Percentiles rank a stretch among this genome's conserved stretches.
These are phyloP conservation scores for Cryptococcus wingfieldii DNA, from an alignment of 1,284 basidiomycete genomes.

Conservation along the genomic window DNA sequence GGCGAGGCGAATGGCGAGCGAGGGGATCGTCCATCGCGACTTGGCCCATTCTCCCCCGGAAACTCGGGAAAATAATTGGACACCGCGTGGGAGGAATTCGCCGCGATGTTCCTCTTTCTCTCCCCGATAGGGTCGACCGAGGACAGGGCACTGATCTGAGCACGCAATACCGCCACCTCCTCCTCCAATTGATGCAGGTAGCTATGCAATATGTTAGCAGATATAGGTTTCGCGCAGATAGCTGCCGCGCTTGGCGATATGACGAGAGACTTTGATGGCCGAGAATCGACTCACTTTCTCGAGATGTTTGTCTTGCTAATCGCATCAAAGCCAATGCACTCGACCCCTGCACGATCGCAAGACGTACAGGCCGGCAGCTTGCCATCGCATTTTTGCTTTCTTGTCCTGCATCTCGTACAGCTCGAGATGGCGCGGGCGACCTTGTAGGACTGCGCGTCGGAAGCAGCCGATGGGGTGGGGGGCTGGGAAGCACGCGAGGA, in stretches of 20 bases:
- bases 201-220: conserved; percentile 18
- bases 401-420: conserved; percentile 47
- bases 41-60: conserved; percentile 20
- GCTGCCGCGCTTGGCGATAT: too few relatives aligned
- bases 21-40: conserved; percentile 12
- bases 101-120: conserved; percentile 24
- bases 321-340: conserved; percentile 51
- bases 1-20: conserved; percentile 18
- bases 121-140: conserved; percentile 15
- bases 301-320: conserved; percentile 51
- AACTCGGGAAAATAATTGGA: conserved; percentile 19
- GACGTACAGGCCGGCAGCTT: conserved; percentile 49
- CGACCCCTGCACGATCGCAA: conserved; percentile 49
- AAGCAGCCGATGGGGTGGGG: neutral
- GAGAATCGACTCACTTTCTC: conserved; percentile 41
- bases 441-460: conserved; percentile 29
- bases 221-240: neutral
- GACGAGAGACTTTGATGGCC: too few relatives aligned
- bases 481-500: neutral
- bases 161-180: conserved; percentile 45
- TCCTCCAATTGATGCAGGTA: conserved; percentile 50
- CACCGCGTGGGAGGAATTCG: conserved; percentile 21
- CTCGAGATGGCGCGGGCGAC: conserved; percentile 50
- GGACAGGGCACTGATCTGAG: conserved; percentile 39
- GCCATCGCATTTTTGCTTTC: conserved; percentile 51